Conservation (phyloP, 306 rosid species). For the Pterocarpus santalinus region DNA sequence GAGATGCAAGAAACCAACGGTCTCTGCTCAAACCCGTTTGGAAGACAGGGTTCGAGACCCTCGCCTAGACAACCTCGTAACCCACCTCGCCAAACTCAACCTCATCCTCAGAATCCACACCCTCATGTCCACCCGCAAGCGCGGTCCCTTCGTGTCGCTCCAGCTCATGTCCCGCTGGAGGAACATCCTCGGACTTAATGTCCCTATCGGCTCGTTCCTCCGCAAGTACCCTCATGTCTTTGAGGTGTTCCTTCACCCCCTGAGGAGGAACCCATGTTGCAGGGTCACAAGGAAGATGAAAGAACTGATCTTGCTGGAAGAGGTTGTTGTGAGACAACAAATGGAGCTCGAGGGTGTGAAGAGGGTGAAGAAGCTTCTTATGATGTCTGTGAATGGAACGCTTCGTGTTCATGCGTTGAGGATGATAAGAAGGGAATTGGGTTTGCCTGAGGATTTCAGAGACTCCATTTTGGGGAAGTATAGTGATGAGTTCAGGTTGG, state of each 20-base stretch:
- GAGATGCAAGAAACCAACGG: conserved; percentile 71
- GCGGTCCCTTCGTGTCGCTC: conserved; percentile 70
- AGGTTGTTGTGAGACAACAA: conserved; percentile 46
- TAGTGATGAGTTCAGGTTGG: conserved; percentile 56
- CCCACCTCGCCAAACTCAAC: conserved; percentile 57
- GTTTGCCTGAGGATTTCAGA: conserved; percentile 78
- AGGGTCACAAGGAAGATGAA: conserved; percentile 55
- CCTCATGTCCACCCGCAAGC: conserved; percentile 65
- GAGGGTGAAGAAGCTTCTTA: conserved; percentile 68
- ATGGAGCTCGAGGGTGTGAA: conserved; percentile 61
- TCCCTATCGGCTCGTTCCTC: conserved; percentile 64
- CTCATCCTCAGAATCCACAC: conserved; percentile 57
- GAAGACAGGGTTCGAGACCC: conserved; percentile 71
- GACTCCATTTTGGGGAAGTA: conserved; percentile 68
- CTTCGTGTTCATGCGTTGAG: conserved; percentile 79
- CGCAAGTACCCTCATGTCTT: conserved; percentile 74
- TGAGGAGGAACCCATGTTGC: conserved; percentile 67
- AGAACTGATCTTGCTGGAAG: conserved; percentile 59
- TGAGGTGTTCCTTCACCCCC: conserved; percentile 67
- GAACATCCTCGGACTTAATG: conserved; percentile 58
- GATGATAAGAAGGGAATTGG: conserved; percentile 72
- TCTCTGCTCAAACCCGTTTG: conserved; percentile 77
- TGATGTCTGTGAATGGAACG: conserved; percentile 67
- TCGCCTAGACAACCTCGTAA: conserved; percentile 64
- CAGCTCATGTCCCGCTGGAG: conserved; percentile 80